phyloP scores from a whole-genome alignment of 495 filamentous ascomycete species.

The Penicillium antarcticum region DNA sequence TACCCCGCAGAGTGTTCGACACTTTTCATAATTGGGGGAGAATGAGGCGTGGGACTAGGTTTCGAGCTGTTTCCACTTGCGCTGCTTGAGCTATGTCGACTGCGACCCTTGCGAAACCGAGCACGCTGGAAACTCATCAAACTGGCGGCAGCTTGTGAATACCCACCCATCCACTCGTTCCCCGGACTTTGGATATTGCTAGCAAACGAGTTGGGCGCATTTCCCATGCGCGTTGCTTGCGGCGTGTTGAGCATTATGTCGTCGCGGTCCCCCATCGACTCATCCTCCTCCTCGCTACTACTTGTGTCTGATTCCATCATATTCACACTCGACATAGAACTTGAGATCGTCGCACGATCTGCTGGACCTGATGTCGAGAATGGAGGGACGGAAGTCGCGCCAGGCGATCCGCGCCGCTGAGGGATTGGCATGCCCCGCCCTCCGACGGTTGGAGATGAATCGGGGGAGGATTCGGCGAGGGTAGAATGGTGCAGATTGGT shows the following conservation, averaged over 20 bases:
- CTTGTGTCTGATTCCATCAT: conserved; percentile 79
- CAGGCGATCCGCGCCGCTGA: conserved; percentile 49
- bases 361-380: conserved; percentile 43
- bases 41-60: conserved; percentile 60
- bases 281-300: conserved; percentile 70
- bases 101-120: conserved; percentile 52
- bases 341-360: conserved; percentile 74
- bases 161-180: conserved; percentile 56
- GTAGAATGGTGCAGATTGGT: conserved; percentile 97
- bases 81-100: conserved; percentile 66
- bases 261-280: conserved; percentile 74
- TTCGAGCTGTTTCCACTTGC: conserved; percentile 68
- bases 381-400: conserved; percentile 35
- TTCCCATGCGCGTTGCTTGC: conserved; percentile 36
- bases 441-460: conserved; percentile 84
- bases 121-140: conserved; percentile 75
- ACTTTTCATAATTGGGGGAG: conserved; percentile 61
- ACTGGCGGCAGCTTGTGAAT: conserved; percentile 66
- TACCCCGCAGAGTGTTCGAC: conserved; percentile 52
- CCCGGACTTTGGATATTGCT: conserved; percentile 45
- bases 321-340: conserved; percentile 79
- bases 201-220: conserved; percentile 46
- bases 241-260: conserved; percentile 67
- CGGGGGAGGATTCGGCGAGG: conserved; percentile 85
- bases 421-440: conserved; percentile 80